A percentile compares a stretch with the other conserved stretches of the same genome.
These are phyloP conservation scores for Fomes fomentarius DNA, from an alignment of 1,284 basidiomycete genomes.

Conservation along the genomic window DNA sequence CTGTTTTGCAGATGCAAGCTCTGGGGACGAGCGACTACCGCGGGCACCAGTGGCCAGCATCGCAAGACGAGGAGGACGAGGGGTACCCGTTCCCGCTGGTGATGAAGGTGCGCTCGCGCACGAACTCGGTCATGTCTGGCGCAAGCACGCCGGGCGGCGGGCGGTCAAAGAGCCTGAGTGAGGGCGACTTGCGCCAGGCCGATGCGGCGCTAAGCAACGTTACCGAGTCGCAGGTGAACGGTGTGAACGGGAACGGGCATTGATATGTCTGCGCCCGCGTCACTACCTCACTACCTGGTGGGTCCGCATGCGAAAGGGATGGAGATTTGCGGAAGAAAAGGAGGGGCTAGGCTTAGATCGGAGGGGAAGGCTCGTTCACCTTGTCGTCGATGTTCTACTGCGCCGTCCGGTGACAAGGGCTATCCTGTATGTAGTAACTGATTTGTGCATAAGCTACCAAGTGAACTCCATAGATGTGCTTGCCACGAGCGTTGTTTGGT, in stretches of 20 bases:
- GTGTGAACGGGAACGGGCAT: conserved; percentile 38
- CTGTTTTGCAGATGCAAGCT: conserved; percentile 72
- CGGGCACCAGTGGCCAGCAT: conserved; percentile 69
- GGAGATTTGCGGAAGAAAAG: no score
- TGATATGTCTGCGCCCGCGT: no score
- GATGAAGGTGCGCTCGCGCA: conserved; percentile 88
- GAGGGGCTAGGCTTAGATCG: no score
- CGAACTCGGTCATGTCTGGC: conserved; percentile 86
- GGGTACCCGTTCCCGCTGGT: conserved; percentile 92
- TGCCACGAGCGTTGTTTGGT: no score
- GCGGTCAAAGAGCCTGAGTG: conserved; percentile 76
- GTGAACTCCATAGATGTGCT: no score
- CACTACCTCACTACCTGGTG: no score
- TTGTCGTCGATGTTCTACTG: no score
- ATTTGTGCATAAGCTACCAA: no score
- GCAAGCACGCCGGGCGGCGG: conserved; percentile 88
- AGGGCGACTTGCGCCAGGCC: conserved; percentile 81
- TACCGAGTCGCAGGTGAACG: conserved; percentile 37
- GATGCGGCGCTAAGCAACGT: conserved; percentile 83
- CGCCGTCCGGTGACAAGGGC: no score
- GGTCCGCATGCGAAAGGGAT: no score
- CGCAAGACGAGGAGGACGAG: conserved; percentile 83
- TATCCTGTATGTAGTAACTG: no score
- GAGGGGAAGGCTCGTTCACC: no score
- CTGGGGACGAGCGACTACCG: conserved; percentile 89